Evolutionary conservation across 768 basidiomycete genomes (phyloP).

Genomic region (Boletus insuetus): DNA sequence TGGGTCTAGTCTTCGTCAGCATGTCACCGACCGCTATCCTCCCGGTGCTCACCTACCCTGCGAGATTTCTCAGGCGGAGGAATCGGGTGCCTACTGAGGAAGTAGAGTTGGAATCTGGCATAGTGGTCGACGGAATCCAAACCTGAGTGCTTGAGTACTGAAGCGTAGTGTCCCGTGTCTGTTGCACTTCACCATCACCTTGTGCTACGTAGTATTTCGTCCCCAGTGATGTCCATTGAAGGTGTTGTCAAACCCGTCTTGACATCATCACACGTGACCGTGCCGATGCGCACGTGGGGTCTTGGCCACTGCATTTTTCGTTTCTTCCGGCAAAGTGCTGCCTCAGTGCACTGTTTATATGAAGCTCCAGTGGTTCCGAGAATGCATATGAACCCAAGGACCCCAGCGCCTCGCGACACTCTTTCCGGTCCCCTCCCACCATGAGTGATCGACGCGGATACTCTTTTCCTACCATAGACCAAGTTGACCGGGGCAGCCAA

Average conservation of each 20-base stretch:
- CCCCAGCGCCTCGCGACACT: too few relatives aligned
- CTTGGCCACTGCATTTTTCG: too few relatives aligned
- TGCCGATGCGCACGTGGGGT: too few relatives aligned
- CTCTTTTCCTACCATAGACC: slow-evolving; percentile 17
- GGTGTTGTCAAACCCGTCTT: too few relatives aligned
- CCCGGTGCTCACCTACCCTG: slow-evolving; percentile 1
- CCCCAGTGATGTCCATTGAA: too few relatives aligned
- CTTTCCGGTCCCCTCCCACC: slow-evolving; percentile 5
- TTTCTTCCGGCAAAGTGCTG: too few relatives aligned
- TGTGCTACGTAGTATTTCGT: too few relatives aligned
- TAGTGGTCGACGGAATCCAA: not conserved
- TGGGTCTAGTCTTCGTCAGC: slow-evolving; percentile 9
- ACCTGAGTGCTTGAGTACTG: not conserved
- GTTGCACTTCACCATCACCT: too few relatives aligned
- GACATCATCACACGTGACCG: too few relatives aligned
- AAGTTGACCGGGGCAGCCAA: slow-evolving; percentile 12
- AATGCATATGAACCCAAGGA: too few relatives aligned
- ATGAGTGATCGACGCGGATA: slow-evolving; percentile 34
- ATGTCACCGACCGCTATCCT: slow-evolving; percentile 4
- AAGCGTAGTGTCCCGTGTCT: too few relatives aligned
- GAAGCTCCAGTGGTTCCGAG: slow-evolving; percentile 29
- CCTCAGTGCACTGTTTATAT: slow-evolving; percentile 23
- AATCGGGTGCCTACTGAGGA: not conserved
- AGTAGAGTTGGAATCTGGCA: not conserved
- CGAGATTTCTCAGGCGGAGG: not conserved